A percentile compares a stretch with the other conserved stretches of the same genome.
Evolutionary conservation across 139 green algal species (phyloP).

Genomic region (Coelastrella sp.): DNA sequence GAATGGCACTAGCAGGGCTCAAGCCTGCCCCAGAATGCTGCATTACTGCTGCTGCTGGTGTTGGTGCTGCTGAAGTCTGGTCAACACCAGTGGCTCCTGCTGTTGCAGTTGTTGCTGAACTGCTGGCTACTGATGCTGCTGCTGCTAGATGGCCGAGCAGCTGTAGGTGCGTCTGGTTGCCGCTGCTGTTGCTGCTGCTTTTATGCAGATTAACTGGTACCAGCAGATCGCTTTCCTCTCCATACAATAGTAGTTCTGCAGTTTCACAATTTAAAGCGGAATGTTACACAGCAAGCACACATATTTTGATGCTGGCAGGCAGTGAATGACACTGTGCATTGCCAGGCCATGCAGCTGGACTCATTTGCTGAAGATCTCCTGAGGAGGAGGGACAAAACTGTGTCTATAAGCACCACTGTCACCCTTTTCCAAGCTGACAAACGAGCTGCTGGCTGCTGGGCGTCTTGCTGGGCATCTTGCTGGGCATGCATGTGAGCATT

Average conservation of each 20-base stretch:
- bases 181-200: constrained; percentile 13
- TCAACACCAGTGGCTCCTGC: not conserved
- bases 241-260: constrained; percentile 28
- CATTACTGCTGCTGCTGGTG: constrained; percentile 1
- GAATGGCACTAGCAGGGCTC: constrained; percentile 71
- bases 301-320: no score
- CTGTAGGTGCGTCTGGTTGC: not conserved
- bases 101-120: not conserved
- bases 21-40: constrained; percentile 38
- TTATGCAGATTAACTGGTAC: not conserved
- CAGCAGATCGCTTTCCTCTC: not conserved
- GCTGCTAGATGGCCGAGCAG: not conserved
- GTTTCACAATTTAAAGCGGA: not conserved
- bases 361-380: no score
- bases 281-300: no score
- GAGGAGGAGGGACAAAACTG: no score
- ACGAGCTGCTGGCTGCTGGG: no score
- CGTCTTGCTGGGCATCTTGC: no score
- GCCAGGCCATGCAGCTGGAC: no score
- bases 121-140: constrained; percentile 13
- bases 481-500: no score
- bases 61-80: not conserved
- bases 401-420: no score
- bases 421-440: no score
- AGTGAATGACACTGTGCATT: no score